Base-by-base conservation (phyloP, 345 rosid genomes). In the Syzygium aromaticum region DNA sequence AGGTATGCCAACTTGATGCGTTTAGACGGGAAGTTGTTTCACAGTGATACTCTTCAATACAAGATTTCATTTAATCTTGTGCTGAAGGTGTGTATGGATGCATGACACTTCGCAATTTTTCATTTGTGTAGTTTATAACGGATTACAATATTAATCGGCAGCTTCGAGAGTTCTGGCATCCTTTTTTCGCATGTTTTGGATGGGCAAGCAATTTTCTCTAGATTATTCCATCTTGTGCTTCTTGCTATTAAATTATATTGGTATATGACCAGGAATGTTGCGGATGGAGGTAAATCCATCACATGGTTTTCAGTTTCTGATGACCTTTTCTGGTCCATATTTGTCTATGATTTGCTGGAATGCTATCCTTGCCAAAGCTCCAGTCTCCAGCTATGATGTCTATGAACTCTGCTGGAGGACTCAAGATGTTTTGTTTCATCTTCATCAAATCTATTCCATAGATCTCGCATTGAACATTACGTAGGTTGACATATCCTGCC, bases 1-100 rank as follows among this genome's bases (percentile, higher is more conserved):
- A 93, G 92, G 94, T 91, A 89, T 77, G 91, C 49, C 80, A 89
- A 86, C 52, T 82, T 53, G 49, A 49, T 53, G 80, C 46, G 38
- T 73, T 73, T 38, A 73, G 25, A 33, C 19, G 23, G 82, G 2
- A 38, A 73, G 82, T 73, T 19, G 82, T 33, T 73, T 49, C 49
- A 38, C 49, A 19, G 82, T 73, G 82, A 73, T 38, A 8, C 12
- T 73, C 82, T 19, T 73, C 4, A 0, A 19, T 19, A 14, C 49
- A 38, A 73, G 49, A 38, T 73, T 33, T 38, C 82, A 73, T 73
- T 73, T 73, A 22, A 27, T 73, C 14, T 73, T 73, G 82, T 73
- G 49, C 27, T 73, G 82, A 73, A 38, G 25, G 82, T 73, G 49
- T 73, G 82, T 73, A 2, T 73, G 49, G 82, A 38, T 73, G 25